Evolutionary conservation across 2,329 filamentous ascomycete genomes (phyloP).

Genomic region (Phaeophleospora eucalypticola): DNA sequence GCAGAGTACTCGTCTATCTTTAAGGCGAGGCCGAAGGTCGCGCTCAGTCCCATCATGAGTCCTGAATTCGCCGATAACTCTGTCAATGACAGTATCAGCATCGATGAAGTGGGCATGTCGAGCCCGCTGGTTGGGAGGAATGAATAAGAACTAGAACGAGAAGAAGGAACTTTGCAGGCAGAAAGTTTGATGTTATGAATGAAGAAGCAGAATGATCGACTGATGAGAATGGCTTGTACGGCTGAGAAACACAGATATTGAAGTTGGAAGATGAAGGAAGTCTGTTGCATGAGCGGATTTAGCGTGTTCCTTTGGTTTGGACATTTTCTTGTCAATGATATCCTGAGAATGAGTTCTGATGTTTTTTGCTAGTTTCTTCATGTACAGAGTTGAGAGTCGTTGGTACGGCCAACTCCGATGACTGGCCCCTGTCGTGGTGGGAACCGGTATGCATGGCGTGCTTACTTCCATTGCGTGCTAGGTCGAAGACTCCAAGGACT

Average conservation of each 20-base stretch:
- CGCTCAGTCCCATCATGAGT: constrained; percentile 58
- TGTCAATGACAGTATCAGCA: neutral
- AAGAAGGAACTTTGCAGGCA: too few relatives aligned
- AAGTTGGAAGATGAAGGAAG: neutral
- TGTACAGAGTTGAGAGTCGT: too few relatives aligned
- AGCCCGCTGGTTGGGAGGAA: neutral
- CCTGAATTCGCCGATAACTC: neutral
- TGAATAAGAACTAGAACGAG: neutral
- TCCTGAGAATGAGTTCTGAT: too few relatives aligned
- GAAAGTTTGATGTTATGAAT: too few relatives aligned
- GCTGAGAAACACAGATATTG: neutral
- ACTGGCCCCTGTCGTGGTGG: too few relatives aligned
- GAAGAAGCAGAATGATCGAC: neutral
- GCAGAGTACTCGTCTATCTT: constrained; percentile 79
- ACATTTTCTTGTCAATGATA: too few relatives aligned
- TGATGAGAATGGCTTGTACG: neutral
- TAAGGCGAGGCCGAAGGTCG: constrained; percentile 75
- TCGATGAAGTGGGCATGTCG: neutral
- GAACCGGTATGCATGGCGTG: too few relatives aligned
- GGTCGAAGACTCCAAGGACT: too few relatives aligned
- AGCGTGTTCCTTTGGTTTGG: neutral
- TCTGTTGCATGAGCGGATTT: neutral
- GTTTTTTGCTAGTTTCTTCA: too few relatives aligned
- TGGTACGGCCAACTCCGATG: too few relatives aligned
- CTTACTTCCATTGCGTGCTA: too few relatives aligned